These are phyloP conservation scores for Elongisporangium undulatum DNA, from an alignment of 352 stramenopile genomes.

Conservation along the genomic window DNA sequence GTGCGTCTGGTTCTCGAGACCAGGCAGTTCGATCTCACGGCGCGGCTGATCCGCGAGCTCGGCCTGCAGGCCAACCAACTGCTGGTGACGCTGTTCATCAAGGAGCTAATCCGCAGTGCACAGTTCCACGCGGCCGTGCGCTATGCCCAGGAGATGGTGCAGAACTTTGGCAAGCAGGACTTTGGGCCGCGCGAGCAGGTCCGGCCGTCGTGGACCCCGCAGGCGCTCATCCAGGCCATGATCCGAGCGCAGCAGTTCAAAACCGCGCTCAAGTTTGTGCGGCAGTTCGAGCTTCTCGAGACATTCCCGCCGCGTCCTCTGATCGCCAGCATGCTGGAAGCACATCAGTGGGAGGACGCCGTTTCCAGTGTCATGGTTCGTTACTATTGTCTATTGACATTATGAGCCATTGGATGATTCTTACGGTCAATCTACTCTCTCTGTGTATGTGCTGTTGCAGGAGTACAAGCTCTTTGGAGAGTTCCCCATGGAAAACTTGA, in stretches of 20 bases:
- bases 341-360: conserved; percentile 60
- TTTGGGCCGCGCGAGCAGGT: conserved; percentile 15
- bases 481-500: conserved; percentile 62
- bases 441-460: background rate
- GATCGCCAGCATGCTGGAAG: conserved; percentile 67
- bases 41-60: conserved; percentile 71
- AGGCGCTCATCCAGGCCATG: conserved; percentile 82
- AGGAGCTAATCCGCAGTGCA: conserved; percentile 57
- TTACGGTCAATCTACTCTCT: background rate
- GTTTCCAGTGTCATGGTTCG: conserved; percentile 59
- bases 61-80: conserved; percentile 61
- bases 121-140: conserved; percentile 72
- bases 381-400: background rate
- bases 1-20: conserved; percentile 72
- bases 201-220: conserved; percentile 65
- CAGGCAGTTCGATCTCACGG: conserved; percentile 53
- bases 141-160: conserved; percentile 77
- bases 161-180: conserved; percentile 56
- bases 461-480: conserved; percentile 68
- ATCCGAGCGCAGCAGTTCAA: conserved; percentile 67
- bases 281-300: conserved; percentile 75
- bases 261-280: conserved; percentile 71
- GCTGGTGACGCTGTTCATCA: conserved; percentile 82
- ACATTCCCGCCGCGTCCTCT: conserved; percentile 60
- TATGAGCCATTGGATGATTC: background rate